A percentile compares a stretch with the other conserved stretches of the same genome.
phyloP scores from a whole-genome alignment of 2,329 filamentous ascomycete genomes.

The Endothia cerciana region DNA sequence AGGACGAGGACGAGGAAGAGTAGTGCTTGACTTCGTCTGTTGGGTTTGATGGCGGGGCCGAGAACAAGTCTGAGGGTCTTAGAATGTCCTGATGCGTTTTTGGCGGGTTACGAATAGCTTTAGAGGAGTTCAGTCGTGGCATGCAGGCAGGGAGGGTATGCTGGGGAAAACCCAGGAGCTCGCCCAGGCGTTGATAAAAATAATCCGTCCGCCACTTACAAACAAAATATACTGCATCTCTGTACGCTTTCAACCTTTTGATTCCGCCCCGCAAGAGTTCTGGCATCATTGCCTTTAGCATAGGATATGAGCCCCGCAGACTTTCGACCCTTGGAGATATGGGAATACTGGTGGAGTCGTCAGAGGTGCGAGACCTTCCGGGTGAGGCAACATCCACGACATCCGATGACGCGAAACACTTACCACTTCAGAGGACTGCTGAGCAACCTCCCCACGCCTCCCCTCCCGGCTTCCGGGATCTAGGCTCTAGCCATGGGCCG shows the following conservation, averaged over 20 bases:
- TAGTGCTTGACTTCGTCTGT: conserved; percentile 15
- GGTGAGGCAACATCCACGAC: conserved; percentile 17
- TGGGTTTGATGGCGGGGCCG: neutral
- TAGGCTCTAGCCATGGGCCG: conserved; percentile 7
- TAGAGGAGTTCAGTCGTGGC: conserved; percentile 10
- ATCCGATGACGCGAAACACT: neutral
- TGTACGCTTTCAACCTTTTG: neutral
- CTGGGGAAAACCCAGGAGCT: neutral
- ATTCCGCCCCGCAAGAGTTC: neutral
- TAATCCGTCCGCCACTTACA: neutral
- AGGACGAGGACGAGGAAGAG: conserved; percentile 28
- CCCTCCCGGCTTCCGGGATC: neutral
- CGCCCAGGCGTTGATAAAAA: conserved; percentile 3
- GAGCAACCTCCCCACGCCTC: neutral
- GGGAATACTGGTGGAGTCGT: no score
- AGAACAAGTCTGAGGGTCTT: neutral
- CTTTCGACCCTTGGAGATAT: neutral
- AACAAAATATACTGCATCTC: neutral
- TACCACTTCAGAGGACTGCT: no score
- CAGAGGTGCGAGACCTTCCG: neutral
- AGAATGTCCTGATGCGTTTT: neutral
- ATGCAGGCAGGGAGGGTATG: neutral
- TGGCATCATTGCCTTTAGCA: neutral
- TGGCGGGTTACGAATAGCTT: neutral
- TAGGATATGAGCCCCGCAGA: neutral